These are phyloP conservation scores for Geopyxis carbonaria DNA, from an alignment of 495 filamentous ascomycete species.

Conservation along the genomic window DNA sequence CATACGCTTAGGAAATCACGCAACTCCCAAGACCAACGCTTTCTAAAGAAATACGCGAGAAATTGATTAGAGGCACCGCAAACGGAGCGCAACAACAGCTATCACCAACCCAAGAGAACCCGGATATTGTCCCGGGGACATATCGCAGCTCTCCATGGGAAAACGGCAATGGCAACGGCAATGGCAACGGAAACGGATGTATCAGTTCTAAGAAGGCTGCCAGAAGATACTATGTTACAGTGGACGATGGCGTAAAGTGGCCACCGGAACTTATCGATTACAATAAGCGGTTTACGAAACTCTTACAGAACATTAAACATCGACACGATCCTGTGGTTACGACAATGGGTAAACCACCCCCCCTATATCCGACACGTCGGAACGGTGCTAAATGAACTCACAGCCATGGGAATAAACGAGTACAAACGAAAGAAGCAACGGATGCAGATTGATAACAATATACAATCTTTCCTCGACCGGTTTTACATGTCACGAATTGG, in stretches of 20 bases:
- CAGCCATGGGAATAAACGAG: conserved; percentile 89
- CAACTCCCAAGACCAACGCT: conserved; percentile 61
- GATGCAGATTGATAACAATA: conserved; percentile 94
- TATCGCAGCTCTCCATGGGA: conserved; percentile 56
- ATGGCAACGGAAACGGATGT: conserved; percentile 31
- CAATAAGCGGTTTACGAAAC: conserved; percentile 74
- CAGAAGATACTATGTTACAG: conserved; percentile 76
- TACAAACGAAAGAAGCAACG: conserved; percentile 92
- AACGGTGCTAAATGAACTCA: conserved; percentile 14
- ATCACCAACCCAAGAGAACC: conserved; percentile 62
- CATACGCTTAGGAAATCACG: conserved; percentile 60
- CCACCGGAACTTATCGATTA: conserved; percentile 88
- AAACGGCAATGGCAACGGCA: conserved; percentile 35
- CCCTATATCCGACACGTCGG: not conserved
- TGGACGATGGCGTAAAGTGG: conserved; percentile 79
- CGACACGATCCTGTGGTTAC: conserved; percentile 94
- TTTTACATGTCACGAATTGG: conserved; percentile 99
- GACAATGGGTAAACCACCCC: conserved; percentile 33
- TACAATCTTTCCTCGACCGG: conserved; percentile 89
- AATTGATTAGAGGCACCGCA: conserved; percentile 56
- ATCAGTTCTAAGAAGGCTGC: conserved; percentile 17
- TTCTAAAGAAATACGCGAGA: conserved; percentile 55
- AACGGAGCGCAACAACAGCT: not conserved
- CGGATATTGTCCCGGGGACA: conserved; percentile 71
- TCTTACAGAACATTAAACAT: conserved; percentile 79